These are phyloP conservation scores for Clitocybe nebularis DNA, from an alignment of 1,284 basidiomycete genomes.

Conservation along the genomic window DNA sequence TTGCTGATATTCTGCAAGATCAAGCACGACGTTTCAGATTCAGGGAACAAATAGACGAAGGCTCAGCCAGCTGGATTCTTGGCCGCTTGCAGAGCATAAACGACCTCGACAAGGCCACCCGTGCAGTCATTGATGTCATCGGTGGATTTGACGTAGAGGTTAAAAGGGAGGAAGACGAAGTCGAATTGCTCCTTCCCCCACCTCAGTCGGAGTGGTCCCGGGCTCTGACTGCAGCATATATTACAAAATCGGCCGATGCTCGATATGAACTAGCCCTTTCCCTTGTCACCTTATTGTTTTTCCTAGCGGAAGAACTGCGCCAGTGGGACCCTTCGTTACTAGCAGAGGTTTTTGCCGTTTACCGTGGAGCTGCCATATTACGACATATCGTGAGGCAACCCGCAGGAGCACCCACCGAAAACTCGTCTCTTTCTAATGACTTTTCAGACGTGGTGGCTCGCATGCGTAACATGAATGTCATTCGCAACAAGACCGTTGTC, in stretches of 20 bases:
- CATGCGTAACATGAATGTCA: constrained; percentile 70
- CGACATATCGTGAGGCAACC: constrained; percentile 58
- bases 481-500: constrained; percentile 43
- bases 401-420: constrained; percentile 36
- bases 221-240: constrained; percentile 59
- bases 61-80: constrained; percentile 53
- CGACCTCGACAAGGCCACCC: constrained; percentile 53
- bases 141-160: constrained; percentile 66
- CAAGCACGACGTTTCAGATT: constrained; percentile 51
- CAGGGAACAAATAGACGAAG: constrained; percentile 53
- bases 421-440: constrained; percentile 23
- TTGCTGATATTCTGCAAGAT: constrained; percentile 69
- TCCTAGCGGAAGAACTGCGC: constrained; percentile 57
- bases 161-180: constrained; percentile 70
- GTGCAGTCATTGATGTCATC: constrained; percentile 59
- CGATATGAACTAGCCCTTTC: constrained; percentile 70
- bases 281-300: constrained; percentile 67
- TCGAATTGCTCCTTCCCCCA: constrained; percentile 49
- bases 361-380: constrained; percentile 67
- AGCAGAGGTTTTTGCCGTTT: constrained; percentile 74
- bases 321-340: constrained; percentile 63
- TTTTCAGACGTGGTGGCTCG: constrained; percentile 54
- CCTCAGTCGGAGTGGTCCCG: constrained; percentile 56
- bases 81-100: constrained; percentile 53
- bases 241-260: constrained; percentile 57